A percentile compares a stretch with the other conserved stretches of the same genome.
Evolutionary conservation across 2,329 filamentous ascomycete species (phyloP).

Genomic region (Sporothrix schenckii): DNA sequence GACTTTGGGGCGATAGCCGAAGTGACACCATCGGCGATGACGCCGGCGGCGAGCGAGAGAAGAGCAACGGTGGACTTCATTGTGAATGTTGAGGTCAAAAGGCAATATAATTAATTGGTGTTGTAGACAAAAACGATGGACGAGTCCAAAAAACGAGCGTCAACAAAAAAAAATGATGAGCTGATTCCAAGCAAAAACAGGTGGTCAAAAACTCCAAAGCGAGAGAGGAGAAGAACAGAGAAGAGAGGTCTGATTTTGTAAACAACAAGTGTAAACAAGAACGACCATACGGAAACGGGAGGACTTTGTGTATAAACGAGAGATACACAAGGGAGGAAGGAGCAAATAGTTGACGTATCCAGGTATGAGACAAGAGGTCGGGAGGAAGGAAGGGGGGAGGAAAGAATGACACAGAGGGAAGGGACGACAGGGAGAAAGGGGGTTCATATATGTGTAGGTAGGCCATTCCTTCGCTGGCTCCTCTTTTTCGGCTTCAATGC

Average conservation of each 20-base stretch:
- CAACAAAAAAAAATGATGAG: neutral
- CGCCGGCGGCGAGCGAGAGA: slow-evolving; percentile 50
- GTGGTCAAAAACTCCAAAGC: neutral
- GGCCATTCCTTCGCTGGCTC: neutral
- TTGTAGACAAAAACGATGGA: slow-evolving; percentile 14
- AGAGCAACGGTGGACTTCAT: slow-evolving; percentile 46
- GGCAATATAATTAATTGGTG: slow-evolving; percentile 4
- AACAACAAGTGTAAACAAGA: slow-evolving; percentile 28
- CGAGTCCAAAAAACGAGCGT: neutral
- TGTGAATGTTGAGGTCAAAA: slow-evolving; percentile 32
- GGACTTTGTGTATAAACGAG: slow-evolving; percentile 23
- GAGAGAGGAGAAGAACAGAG: slow-evolving; percentile 11
- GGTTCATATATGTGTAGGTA: slow-evolving; percentile 25
- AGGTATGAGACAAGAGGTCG: slow-evolving; percentile 1
- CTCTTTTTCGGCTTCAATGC: neutral
- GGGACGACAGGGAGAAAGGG: slow-evolving; percentile 26
- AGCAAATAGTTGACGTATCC: slow-evolving; percentile 1
- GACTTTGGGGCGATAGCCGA: slow-evolving; percentile 53
- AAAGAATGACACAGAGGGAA: slow-evolving; percentile 12
- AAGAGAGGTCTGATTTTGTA: slow-evolving; percentile 25
- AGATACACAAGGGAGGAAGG: slow-evolving; percentile 24
- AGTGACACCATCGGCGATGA: slow-evolving; percentile 51
- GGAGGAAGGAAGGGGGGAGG: slow-evolving; percentile 15
- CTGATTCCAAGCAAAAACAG: slow-evolving; percentile 23
- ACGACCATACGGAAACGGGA: slow-evolving; percentile 16